Percentiles rank a stretch among this genome's conserved stretches.
Conservation (phyloP, 1,284 basidiomycete species). For the Coniferiporia weirii region DNA sequence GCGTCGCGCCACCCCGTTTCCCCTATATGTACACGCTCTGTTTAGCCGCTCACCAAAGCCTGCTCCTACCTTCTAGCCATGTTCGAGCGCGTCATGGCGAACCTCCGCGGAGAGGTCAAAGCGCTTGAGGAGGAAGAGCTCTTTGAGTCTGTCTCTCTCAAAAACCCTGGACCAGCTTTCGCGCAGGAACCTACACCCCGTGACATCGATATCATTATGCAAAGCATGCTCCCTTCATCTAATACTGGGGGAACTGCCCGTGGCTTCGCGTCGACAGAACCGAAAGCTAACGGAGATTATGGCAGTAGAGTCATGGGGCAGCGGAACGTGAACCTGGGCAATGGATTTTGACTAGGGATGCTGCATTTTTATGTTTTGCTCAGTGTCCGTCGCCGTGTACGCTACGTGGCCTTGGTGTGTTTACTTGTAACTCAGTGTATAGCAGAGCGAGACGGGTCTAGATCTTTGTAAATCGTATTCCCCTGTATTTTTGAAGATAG, state of each 20-base stretch:
- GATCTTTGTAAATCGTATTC: no score
- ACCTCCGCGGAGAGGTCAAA: conserved; percentile 47
- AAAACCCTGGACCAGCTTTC: conserved; percentile 49
- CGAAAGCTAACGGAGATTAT: conserved; percentile 1
- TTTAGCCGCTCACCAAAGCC: conserved; percentile 9
- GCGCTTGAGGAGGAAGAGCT: conserved; percentile 61
- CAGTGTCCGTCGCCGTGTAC: no score
- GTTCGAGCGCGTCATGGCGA: conserved; percentile 43
- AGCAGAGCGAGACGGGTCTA: no score
- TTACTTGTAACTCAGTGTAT: no score
- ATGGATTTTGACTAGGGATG: background rate
- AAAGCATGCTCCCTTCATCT: conserved; percentile 38
- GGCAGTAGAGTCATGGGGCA: background rate
- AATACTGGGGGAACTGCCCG: background rate
- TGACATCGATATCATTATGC: conserved; percentile 60
- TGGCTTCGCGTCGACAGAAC: background rate
- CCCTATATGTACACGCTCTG: background rate
- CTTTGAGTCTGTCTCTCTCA: conserved; percentile 55
- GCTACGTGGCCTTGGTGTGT: no score
- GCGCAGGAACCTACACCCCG: conserved; percentile 42
- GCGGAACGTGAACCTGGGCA: background rate
- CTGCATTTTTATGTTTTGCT: no score
- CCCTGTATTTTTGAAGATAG: no score
- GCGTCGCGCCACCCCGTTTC: background rate
- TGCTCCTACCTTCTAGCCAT: conserved; percentile 26